Percentiles rank a stretch among this genome's conserved stretches.
These are phyloP conservation scores for Melanomma pulvis-pyrius DNA, from an alignment of 495 filamentous ascomycete genomes.

Conservation along the genomic window DNA sequence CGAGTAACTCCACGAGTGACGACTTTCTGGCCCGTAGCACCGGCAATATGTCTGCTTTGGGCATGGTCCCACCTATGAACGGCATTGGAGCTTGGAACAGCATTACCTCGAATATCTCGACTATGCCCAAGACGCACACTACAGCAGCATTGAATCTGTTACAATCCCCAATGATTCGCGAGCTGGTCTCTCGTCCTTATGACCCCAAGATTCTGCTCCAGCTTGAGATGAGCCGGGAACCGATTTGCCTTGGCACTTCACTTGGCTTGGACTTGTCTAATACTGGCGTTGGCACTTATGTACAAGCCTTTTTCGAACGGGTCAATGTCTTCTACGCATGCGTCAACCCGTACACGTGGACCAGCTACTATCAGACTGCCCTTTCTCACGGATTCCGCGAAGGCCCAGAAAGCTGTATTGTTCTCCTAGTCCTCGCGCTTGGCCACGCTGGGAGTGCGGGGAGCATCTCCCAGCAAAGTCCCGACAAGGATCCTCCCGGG, in stretches of 20 bases:
- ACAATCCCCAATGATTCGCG: constrained; percentile 78
- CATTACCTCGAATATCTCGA: constrained; percentile 70
- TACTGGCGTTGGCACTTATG: constrained; percentile 66
- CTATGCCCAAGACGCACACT: constrained; percentile 81
- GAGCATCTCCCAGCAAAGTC: constrained; percentile 72
- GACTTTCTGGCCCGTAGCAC: constrained; percentile 53
- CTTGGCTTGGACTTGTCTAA: constrained; percentile 73
- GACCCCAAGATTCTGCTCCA: constrained; percentile 77
- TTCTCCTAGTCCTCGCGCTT: constrained; percentile 76
- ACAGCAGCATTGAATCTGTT: constrained; percentile 77
- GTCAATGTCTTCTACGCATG: constrained; percentile 86
- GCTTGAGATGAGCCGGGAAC: constrained; percentile 78
- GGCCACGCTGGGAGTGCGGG: constrained; percentile 70
- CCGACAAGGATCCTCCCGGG: constrained; percentile 73
- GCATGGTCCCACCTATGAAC: constrained; percentile 56
- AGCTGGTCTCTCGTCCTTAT: constrained; percentile 73
- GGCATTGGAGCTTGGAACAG: constrained; percentile 75
- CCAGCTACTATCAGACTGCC: constrained; percentile 71
- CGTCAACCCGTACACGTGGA: constrained; percentile 81
- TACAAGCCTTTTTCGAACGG: constrained; percentile 74
- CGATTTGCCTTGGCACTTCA: constrained; percentile 59
- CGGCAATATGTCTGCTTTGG: constrained; percentile 45
- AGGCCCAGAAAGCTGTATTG: constrained; percentile 79
- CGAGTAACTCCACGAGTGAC: constrained; percentile 66
- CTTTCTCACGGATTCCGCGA: constrained; percentile 72